Evolutionary conservation across 176 grass and related monocot species (phyloP).

Genomic region (Juncus effusus): DNA sequence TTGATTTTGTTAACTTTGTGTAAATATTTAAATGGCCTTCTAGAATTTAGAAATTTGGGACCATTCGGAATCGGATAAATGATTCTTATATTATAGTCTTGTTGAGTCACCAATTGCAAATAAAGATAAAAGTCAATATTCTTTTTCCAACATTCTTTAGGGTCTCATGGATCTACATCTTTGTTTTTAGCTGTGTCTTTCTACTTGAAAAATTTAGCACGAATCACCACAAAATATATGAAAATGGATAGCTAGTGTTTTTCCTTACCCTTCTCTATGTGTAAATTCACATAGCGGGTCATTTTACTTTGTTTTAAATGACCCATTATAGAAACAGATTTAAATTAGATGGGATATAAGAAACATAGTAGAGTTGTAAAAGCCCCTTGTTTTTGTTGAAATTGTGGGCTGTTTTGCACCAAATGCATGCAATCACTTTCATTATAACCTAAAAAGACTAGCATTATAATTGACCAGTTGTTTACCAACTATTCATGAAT

Average conservation of each 20-base stretch:
- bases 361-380: neutral
- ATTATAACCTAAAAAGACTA: conserved; percentile 15
- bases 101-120: conserved; percentile 1
- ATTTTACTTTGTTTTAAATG: no score
- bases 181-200: conserved; percentile 14
- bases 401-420: conserved; percentile 21
- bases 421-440: conserved; percentile 7
- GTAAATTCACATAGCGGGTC: no score
- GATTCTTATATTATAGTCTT: neutral
- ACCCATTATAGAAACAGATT: no score
- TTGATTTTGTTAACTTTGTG: no score
- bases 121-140: conserved; percentile 10
- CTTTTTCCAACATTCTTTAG: neutral
- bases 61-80: neutral
- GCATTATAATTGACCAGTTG: neutral
- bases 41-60: no score
- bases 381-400: conserved; percentile 13
- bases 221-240: no score
- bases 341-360: neutral
- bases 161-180: neutral
- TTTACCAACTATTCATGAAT: conserved; percentile 10
- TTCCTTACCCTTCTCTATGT: no score
- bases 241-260: no score
- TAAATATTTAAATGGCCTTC: no score
- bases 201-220: neutral